Evolutionary conservation across 2,329 filamentous ascomycete species (phyloP), one percentile per base, ranked within the genome.

Genomic region (Didymellaceae sp.): DNA sequence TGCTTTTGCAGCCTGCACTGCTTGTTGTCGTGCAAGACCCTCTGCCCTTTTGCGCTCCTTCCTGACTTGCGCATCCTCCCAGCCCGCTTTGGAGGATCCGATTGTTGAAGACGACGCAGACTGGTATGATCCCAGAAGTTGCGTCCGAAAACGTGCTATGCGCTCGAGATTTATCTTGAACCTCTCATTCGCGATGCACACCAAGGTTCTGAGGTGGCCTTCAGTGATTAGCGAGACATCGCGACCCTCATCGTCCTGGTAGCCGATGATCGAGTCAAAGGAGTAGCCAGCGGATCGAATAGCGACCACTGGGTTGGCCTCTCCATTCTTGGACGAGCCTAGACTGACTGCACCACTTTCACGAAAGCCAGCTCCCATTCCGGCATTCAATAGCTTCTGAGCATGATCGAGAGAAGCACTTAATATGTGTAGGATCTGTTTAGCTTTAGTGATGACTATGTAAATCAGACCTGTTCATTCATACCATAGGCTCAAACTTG

Each of bases 401-500:
- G 93, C 91, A 62, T 93, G 84, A 10, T 82, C 74, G 0, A 86
- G 78, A 0, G 90, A 93, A 13, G 91, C 85, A 5, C 90, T 86
- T 63, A 96, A 82, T 33, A 97, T 80, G 62, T 97, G 93, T 1
- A 97, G 83, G 60, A 97, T 96, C 92, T 96, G 55, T 16, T 8
- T 24, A 18, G 13, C 18, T 37, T 75, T 53, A 67, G 70, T 47
- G 20, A 34, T 43, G 22, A 34, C 44, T 45, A 49, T 30, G 16
- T 33, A 9, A n/a, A 17, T 4, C n/a, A n/a, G n/a, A n/a, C n/a
- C 11, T 39, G n/a, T 35, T 24, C 4, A 31, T 26, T 45, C 85
- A 69, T 81, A 96, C 92, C 91, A 97, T 91, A 4, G 92, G 91
- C 71, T 97, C 92, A 67, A 95, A 97, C 73, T 96, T 94, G 75